phyloP scores from a whole-genome alignment of 192 early-diverging fungal genomes.

The Podila horticola region DNA sequence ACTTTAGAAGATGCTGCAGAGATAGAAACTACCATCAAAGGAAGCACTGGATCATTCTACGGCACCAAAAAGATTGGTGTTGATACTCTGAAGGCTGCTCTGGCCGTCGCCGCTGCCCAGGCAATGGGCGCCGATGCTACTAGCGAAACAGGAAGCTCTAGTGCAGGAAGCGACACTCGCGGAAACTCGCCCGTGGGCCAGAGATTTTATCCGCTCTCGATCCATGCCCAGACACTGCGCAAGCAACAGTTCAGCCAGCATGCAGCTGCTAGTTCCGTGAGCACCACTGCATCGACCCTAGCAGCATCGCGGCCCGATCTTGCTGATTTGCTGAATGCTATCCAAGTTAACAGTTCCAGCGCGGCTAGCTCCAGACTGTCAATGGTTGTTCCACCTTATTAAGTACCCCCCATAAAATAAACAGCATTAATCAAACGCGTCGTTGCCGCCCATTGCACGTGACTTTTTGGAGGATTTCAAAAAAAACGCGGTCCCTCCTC shows the following conservation, averaged over 20 bases:
- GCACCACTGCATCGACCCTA: constrained; percentile 18
- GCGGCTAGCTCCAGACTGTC: constrained; percentile 16
- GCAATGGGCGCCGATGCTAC: constrained; percentile 17
- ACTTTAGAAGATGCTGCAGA: constrained; percentile 4
- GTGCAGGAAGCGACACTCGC: constrained; percentile 19
- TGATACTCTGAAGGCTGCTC: constrained; percentile 42
- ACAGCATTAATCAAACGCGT: no score
- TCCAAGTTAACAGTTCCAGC: constrained; percentile 19
- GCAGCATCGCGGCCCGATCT: constrained; percentile 33
- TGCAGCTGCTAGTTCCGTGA: constrained; percentile 9
- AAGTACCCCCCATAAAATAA: background rate
- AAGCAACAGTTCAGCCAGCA: constrained; percentile 19
- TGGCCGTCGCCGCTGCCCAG: constrained; percentile 23
- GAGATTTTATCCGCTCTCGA: constrained; percentile 24
- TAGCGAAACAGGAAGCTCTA: constrained; percentile 27
- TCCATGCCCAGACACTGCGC: constrained; percentile 39
- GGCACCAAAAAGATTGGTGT: constrained; percentile 36
- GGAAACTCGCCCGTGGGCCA: constrained; percentile 1
- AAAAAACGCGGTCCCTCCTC: no score
- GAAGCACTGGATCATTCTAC: constrained; percentile 7
- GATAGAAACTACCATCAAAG: constrained; percentile 9
- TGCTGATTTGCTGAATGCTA: constrained; percentile 40
- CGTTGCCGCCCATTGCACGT: no score
- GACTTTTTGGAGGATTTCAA: no score
- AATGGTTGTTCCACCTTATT: constrained; percentile 37